Base-by-base conservation (phyloP, 2,329 filamentous ascomycete genomes). In the Beauveria bassiana region DNA sequence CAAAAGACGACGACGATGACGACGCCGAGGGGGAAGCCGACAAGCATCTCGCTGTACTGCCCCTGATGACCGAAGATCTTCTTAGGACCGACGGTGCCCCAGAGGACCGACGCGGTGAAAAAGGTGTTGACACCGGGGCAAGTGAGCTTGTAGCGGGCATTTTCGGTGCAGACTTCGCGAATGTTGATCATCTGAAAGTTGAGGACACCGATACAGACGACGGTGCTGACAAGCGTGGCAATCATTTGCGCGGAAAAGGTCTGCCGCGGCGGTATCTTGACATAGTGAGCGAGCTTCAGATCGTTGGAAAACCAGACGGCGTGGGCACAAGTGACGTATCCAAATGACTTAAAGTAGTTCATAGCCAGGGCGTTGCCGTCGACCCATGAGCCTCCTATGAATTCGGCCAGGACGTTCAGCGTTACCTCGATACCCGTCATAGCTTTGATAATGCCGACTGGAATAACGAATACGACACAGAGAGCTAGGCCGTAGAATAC, bases 191-290 rank as follows among this genome's bases (percentile, higher is more conserved):
- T 76, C 68, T 81, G 79, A 68, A 78, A 79, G 64, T 78, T 77
- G 56, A 79, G 69, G 1, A 83, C 77, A 16, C 76, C 79, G 3
- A 78, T 77, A 64, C 77, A 80, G 47, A 82, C 76, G 51, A 83
- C 73, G 1, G 78, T 81, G 53, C 79, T 80, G 22, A 83, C 71
- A 22, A 85, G 73, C 2, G 81, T 86, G 40, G 83, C 82, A 10
- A 81, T 73, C 68, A 86, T 81, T 70, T 86, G 84, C 1, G 82
- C 83, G 24, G 75, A 72, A 65, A 86, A 87, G 3, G 83, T 82
- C 34, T 84, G 78, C 12, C 81, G 78, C 0, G 84, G 84, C 5
- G 84, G 83, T 20, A 86, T 84, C 73, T 85, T 85, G 72, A 83
- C 78, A 70, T 85, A 85, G 64, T 80, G 78, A 9, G 78, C 78